Percentiles rank a stretch among this genome's conserved stretches.
These are phyloP conservation scores for Choricystis sp. DNA, from an alignment of 139 green algal species.

Conservation along the genomic window DNA sequence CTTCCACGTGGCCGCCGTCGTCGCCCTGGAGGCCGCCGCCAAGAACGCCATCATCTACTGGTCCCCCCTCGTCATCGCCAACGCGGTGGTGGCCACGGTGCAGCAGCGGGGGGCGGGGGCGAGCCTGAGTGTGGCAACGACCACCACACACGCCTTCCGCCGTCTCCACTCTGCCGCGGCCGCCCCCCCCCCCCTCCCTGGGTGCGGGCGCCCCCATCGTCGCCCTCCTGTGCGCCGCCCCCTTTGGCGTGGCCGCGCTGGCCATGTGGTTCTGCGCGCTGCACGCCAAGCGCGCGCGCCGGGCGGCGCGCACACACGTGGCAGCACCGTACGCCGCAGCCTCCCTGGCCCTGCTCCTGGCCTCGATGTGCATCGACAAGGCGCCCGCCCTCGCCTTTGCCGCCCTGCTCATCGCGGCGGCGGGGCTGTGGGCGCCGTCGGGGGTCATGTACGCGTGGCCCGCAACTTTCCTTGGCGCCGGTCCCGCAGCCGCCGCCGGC, in stretches of 20 bases:
- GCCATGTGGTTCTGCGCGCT: constrained; percentile 9
- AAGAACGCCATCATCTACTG: constrained; percentile 21
- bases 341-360: neutral
- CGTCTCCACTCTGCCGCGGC: too few species aligned
- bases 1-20: constrained; percentile 8
- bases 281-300: constrained; percentile 4
- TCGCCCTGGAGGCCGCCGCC: constrained; percentile 8
- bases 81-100: neutral
- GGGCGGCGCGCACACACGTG: neutral
- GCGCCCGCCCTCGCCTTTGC: constrained; percentile 7
- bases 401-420: constrained; percentile 8
- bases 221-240: constrained; percentile 14
- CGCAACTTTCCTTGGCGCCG: constrained; percentile 24
- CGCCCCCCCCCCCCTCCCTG: too few species aligned
- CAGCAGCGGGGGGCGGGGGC: neutral
- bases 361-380: neutral
- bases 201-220: constrained; percentile 1
- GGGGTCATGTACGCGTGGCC: constrained; percentile 23
- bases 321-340: neutral
- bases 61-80: constrained; percentile 14
- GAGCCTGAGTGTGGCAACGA: too few species aligned
- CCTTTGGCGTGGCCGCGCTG: constrained; percentile 16
- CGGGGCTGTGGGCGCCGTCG: constrained; percentile 10
- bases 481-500: constrained; percentile 7
- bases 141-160: too few species aligned